Conservation (phyloP, 805 yeast species). For the Pichia deserticola region DNA sequence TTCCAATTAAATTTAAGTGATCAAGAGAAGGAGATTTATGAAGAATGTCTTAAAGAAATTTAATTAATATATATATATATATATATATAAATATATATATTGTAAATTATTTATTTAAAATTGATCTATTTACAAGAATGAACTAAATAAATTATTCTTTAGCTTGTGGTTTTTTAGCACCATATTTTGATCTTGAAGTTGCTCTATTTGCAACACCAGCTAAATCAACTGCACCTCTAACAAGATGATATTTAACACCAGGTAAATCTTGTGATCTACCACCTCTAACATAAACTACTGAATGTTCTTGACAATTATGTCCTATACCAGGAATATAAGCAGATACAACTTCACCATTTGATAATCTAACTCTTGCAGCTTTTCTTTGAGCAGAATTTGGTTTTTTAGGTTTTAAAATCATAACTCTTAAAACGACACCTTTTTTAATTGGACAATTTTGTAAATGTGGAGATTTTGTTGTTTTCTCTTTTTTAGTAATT, state of each 20-base stretch:
- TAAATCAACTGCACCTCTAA: slow-evolving; percentile 89
- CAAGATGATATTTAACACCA: slow-evolving; percentile 91
- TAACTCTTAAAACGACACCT: slow-evolving; percentile 89
- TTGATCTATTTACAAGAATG: slow-evolving; percentile 6
- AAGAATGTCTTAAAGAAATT: slow-evolving; percentile 31
- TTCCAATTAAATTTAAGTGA: slow-evolving; percentile 28
- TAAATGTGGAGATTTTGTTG: slow-evolving; percentile 72
- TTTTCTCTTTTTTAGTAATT: slow-evolving; percentile 31
- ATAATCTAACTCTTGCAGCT: slow-evolving; percentile 87
- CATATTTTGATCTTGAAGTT: slow-evolving; percentile 87
- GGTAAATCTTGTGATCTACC: slow-evolving; percentile 98
- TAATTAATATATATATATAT: not conserved
- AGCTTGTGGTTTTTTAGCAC: slow-evolving; percentile 75
- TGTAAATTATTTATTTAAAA: too few relatives aligned
- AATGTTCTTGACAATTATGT: slow-evolving; percentile 96
- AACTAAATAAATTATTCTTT: slow-evolving; percentile 19
- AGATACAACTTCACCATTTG: slow-evolving; percentile 81
- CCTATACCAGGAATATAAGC: slow-evolving; percentile 99
- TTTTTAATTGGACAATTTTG: slow-evolving; percentile 78
- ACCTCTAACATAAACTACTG: slow-evolving; percentile 94
- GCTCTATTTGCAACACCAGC: slow-evolving; percentile 92
- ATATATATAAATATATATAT: not conserved
- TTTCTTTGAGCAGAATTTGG: slow-evolving; percentile 98
- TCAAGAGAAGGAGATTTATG: slow-evolving; percentile 35
- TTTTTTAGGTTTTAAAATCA: slow-evolving; percentile 94